Percentiles rank a stretch among this genome's conserved stretches.
Conservation (phyloP, 345 rosid species). For the Nephelium lappaceum region DNA sequence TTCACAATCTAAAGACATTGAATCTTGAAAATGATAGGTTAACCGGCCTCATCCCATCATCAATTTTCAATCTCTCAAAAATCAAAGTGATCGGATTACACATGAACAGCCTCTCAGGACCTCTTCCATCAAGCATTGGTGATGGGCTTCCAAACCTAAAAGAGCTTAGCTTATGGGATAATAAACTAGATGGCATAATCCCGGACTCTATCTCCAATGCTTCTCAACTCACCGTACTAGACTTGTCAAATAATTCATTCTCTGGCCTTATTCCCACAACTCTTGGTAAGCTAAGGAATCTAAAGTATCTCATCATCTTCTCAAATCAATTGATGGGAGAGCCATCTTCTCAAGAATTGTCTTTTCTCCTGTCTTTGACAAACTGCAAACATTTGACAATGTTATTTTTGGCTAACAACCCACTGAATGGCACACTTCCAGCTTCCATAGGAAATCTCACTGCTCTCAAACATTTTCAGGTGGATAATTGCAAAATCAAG, state of each 20-base stretch:
- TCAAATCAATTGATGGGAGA: not conserved
- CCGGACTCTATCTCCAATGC: constrained; percentile 1
- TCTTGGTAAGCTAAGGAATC: not conserved
- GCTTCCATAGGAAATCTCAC: constrained; percentile 19
- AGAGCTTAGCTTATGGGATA: not conserved
- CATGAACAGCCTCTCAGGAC: not conserved
- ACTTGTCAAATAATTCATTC: not conserved
- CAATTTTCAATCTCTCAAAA: not conserved
- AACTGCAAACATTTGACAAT: constrained; percentile 7
- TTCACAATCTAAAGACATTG: not conserved
- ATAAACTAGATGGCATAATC: not conserved
- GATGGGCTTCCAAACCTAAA: not conserved
- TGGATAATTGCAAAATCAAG: not conserved
- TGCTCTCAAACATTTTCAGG: not conserved
- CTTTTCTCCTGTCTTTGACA: not conserved
- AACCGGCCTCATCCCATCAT: not conserved
- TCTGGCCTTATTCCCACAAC: not conserved
- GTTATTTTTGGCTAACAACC: not conserved
- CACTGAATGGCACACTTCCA: constrained; percentile 5
- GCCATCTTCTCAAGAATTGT: not conserved
- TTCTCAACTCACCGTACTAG: not conserved
- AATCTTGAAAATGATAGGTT: not conserved
- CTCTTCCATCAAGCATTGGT: not conserved
- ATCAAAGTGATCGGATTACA: not conserved
- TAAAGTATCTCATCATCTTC: not conserved